Conservation (phyloP, 306 rosid species). For the Ziziphus jujuba region DNA sequence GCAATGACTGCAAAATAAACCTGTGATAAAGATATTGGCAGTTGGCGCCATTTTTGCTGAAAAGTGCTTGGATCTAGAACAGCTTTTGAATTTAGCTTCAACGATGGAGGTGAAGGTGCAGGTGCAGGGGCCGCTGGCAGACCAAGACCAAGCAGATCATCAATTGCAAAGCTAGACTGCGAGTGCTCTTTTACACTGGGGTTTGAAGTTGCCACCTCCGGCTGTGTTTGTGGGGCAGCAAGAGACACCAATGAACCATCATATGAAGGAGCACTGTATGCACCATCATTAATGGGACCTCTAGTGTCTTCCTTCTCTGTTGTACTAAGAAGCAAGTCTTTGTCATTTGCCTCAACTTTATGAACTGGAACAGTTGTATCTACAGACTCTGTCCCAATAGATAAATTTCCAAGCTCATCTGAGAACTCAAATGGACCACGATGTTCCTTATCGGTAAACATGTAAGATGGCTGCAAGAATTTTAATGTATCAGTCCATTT, state of each 20-base stretch:
- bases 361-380: constrained; percentile 80
- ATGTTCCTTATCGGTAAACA: constrained; percentile 97
- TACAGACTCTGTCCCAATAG: constrained; percentile 64
- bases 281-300: constrained; percentile 61
- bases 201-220: constrained; percentile 52
- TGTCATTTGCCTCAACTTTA: constrained; percentile 89
- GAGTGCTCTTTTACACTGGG: constrained; percentile 41
- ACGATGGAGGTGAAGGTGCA: constrained; percentile 67
- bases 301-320: constrained; percentile 83
- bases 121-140: constrained; percentile 49
- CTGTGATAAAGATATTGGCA: constrained; percentile 80
- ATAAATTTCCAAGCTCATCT: constrained; percentile 82
- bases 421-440: constrained; percentile 91
- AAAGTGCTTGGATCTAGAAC: constrained; percentile 77
- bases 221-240: constrained; percentile 51
- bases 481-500: constrained; percentile 20
- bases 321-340: constrained; percentile 88
- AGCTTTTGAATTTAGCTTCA: constrained; percentile 87
- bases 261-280: constrained; percentile 80
- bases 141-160: constrained; percentile 88
- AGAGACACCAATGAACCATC: constrained; percentile 50
- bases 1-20: constrained; percentile 43
- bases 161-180: constrained; percentile 65
- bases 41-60: constrained; percentile 99
- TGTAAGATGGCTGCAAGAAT: constrained; percentile 93